Base-by-base conservation (phyloP, 495 filamentous ascomycete species). In the Aspergillus indologenus region DNA sequence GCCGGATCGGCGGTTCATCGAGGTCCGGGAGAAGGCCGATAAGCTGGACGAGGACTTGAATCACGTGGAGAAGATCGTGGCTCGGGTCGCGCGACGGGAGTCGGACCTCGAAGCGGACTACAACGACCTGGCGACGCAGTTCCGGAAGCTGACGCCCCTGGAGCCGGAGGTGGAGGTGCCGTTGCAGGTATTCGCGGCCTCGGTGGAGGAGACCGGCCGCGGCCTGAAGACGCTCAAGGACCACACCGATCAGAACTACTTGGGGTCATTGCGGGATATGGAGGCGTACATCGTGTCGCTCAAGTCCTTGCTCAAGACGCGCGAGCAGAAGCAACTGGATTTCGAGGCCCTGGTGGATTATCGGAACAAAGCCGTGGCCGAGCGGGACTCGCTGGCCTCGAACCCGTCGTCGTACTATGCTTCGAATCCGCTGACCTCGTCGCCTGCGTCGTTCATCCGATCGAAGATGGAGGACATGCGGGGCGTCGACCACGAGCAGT, bases 241-340 rank as follows among this genome's bases (percentile, higher is more conserved):
- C 54, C 87, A 93, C 69, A 98, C 93, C 2, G 94, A 98, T 70
- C 92, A 96, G 63, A 90, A 96, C 72, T 98, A 98, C 67, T 85
- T 98, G 20, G 88, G 90, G 60, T 90, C 87, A 11, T 79, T 98
- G 31, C 83, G 90, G 18, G 95, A 98, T 70, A 96, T 98, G 92
- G 87, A 91, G 59, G 86, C 91, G 24, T 98, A 98, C 73, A 91
- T 90, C 68, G 71, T 84, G 19, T 86, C 91, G 1, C 73, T 98
- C 18, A 95, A 96, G 72, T 76, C 85, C 29, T 86, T 98, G 3
- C 84, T 98, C 66, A 96, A 96, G 76, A 89, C 89, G 6, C 87
- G 94, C 20, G 95, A 98, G 75, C 92, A 95, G 75, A 98, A 98
- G 70, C 94, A 98, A 68, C 87, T 98, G 45, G 94, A 98, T 74